Base-by-base conservation (phyloP, 768 basidiomycete species). In the Mycena haematopus region DNA sequence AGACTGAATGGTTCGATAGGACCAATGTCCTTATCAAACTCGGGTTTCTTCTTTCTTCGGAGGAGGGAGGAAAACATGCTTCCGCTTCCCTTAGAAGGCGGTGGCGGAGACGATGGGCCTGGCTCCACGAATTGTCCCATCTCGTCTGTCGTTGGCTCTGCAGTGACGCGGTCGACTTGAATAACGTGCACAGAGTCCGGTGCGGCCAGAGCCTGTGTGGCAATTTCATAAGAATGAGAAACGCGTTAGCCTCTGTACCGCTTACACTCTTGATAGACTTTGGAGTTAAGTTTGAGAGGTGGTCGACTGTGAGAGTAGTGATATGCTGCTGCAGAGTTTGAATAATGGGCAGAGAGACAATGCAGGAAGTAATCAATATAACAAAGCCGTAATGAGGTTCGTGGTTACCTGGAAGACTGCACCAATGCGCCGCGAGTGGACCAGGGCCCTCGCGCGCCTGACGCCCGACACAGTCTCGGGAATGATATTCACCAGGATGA, bases 351-450 rank as follows among this genome's bases (percentile, higher is more conserved):
- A 62, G 24, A 42, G 45, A 53, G 22, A 47, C 46, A 47, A 47
- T 47, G 46, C 21, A 31, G 10, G n/a, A 29, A 27, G 15, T 40
- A 19, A 42, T 52, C 38, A 53, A 36, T 7, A 8, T 6, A 17
- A 38, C 33, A 67, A 69, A 6, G 33, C 22, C 22, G 31, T 11
- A 46, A 57, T 8, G 24, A 21, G 21, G 19, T 21, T 27, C 11
- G 22, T 29, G 11, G 49, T 42, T 42, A 82, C 83, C 74, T 79
- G 80, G 68, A 84, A 81, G 52, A 81, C 71, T 29, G 74, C 74
- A 19, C 80, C 80, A 56, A 84, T 69, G 10, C 82, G 76, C 54
- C 82, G 77, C 14, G 83, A 80, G 66, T 83, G 79, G 11, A 83
- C 82, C 31, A 83, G 73, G 4, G 77, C 77, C 38, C 80, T 76